phyloP scores from a whole-genome alignment of 148 eudicot species.

The Pouteria glomerata region DNA sequence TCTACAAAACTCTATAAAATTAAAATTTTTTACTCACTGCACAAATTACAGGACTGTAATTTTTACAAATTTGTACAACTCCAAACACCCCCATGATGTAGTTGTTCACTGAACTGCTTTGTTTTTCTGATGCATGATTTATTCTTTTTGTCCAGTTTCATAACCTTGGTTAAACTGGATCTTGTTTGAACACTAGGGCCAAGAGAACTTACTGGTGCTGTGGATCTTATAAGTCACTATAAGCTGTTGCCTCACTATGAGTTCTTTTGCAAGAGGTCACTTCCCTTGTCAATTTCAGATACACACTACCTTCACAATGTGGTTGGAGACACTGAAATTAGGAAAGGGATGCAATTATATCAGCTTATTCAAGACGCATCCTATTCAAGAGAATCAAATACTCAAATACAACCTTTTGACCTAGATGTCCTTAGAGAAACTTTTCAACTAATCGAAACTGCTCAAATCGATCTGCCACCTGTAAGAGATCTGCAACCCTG shows the following conservation, averaged over 20 bases:
- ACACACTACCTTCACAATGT: constrained; percentile 94
- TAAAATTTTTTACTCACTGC: no score
- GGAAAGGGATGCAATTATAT: constrained; percentile 96
- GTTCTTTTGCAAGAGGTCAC: constrained; percentile 94
- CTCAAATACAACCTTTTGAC: constrained; percentile 77
- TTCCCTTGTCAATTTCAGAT: constrained; percentile 81
- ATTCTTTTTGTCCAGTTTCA: not conserved
- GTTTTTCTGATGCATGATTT: not conserved
- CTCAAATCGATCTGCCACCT: constrained; percentile 70
- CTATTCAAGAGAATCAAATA: constrained; percentile 47
- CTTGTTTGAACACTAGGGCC: constrained; percentile 54
- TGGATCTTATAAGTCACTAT: constrained; percentile 83
- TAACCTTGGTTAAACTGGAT: not conserved
- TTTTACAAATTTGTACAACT: no score
- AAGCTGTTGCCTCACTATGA: constrained; percentile 86
- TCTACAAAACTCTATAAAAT: no score
- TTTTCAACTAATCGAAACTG: constrained; percentile 68
- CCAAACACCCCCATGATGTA: no score
- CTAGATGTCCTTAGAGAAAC: constrained; percentile 66
- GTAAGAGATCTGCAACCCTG: constrained; percentile 32
- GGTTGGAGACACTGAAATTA: constrained; percentile 88
- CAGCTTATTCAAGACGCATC: constrained; percentile 63
- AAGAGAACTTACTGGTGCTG: constrained; percentile 92
- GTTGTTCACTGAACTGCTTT: constrained; percentile 5
- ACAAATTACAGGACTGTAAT: no score